phyloP scores from a whole-genome alignment of 2,329 filamentous ascomycete genomes.

The Penicillium sp. region DNA sequence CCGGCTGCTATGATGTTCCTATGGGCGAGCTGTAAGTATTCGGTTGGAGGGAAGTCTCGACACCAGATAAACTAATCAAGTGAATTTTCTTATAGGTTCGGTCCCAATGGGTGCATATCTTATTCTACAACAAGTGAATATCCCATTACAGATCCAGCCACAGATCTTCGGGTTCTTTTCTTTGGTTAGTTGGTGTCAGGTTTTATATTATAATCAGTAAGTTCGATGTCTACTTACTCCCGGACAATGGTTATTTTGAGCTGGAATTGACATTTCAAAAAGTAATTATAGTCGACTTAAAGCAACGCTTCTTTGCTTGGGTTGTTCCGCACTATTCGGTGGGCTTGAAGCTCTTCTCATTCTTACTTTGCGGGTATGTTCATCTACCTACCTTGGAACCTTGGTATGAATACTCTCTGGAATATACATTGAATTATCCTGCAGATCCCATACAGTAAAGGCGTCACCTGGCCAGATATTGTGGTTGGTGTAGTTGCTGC shows the following conservation, averaged over 20 bases:
- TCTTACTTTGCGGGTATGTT: constrained; percentile 54
- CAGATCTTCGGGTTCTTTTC: constrained; percentile 54
- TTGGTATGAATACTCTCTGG: background rate
- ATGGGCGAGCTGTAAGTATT: constrained; percentile 56
- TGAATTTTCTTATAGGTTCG: constrained; percentile 26
- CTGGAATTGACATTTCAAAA: background rate
- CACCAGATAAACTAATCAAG: background rate
- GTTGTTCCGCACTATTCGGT: constrained; percentile 48
- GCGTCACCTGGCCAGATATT: constrained; percentile 56
- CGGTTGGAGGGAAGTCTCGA: background rate
- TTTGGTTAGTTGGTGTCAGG: constrained; percentile 55
- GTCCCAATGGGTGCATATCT: constrained; percentile 56
- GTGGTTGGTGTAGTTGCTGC: constrained; percentile 61
- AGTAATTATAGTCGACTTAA: constrained; percentile 48
- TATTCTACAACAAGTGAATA: constrained; percentile 56
- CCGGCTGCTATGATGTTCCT: constrained; percentile 63
- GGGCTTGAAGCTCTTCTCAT: constrained; percentile 59
- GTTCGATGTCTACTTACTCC: constrained; percentile 5
- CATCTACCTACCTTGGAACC: background rate
- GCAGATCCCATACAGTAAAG: constrained; percentile 54
- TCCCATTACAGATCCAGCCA: constrained; percentile 56
- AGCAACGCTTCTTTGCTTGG: constrained; percentile 44
- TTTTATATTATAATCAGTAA: constrained; percentile 54
- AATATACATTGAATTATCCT: background rate
- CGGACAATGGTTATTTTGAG: background rate